These are phyloP conservation scores for Naganishia liquefaciens DNA, from an alignment of 1,284 basidiomycete species.

Conservation along the genomic window DNA sequence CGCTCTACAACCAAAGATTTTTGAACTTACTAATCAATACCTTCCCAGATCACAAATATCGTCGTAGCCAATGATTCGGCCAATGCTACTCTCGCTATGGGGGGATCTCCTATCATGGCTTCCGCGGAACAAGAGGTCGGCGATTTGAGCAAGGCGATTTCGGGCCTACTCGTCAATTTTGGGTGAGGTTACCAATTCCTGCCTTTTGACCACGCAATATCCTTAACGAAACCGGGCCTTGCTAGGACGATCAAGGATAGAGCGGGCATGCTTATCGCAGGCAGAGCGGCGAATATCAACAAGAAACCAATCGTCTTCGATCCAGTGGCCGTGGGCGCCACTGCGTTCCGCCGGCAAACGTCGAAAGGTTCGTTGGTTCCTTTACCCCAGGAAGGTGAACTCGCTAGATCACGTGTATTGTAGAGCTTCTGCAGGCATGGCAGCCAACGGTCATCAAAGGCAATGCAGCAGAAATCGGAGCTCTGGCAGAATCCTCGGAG, in stretches of 20 bases:
- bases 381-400: not conserved
- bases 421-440: slow-evolving; percentile 77
- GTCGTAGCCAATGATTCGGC: slow-evolving; percentile 90
- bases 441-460: slow-evolving; percentile 94
- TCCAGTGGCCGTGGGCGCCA: slow-evolving; percentile 90
- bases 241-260: slow-evolving; percentile 65
- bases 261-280: slow-evolving; percentile 79
- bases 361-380: slow-evolving; percentile 52
- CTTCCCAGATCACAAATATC: slow-evolving; percentile 76
- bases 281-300: slow-evolving; percentile 67
- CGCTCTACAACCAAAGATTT: not conserved
- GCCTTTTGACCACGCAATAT: not conserved
- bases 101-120: slow-evolving; percentile 93
- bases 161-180: slow-evolving; percentile 82
- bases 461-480: slow-evolving; percentile 86
- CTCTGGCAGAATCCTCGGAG: slow-evolving; percentile 72
- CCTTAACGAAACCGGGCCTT: not conserved
- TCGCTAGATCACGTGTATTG: not conserved
- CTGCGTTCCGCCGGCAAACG: slow-evolving; percentile 65
- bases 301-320: slow-evolving; percentile 86
- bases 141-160: slow-evolving; percentile 69
- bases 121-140: slow-evolving; percentile 77
- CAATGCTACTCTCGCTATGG: slow-evolving; percentile 84
- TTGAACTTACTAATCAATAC: too few species aligned
- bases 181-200: slow-evolving; percentile 56